These are phyloP conservation scores for Boehmeria nivea DNA, from an alignment of 306 rosid species.

Conservation along the genomic window DNA sequence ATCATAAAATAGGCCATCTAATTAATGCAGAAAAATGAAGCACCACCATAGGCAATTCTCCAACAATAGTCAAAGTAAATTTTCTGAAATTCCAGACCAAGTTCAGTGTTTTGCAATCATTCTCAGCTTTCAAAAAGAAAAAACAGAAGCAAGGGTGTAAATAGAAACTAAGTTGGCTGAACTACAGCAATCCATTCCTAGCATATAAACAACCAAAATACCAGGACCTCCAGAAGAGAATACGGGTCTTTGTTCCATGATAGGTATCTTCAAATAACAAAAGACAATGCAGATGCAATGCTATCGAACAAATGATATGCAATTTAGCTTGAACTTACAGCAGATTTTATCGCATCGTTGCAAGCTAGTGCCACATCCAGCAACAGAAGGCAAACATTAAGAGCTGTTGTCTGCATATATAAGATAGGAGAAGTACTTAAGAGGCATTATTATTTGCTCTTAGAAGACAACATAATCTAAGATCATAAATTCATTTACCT, in stretches of 20 bases:
- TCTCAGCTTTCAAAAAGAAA: too few species aligned
- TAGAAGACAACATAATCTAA: slow-evolving; percentile 9
- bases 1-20: too few species aligned
- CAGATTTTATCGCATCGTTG: slow-evolving; percentile 85
- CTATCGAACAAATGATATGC: slow-evolving; percentile 4
- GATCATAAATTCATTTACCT: slow-evolving; percentile 46
- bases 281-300: neutral
- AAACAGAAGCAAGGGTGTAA: too few species aligned
- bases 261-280: neutral
- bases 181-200: too few species aligned
- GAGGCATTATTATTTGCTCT: slow-evolving; percentile 9
- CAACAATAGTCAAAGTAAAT: too few species aligned
- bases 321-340: slow-evolving; percentile 82
- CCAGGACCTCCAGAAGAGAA: neutral
- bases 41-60: too few species aligned
- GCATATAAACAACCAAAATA: too few species aligned
- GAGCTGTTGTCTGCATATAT: slow-evolving; percentile 74
- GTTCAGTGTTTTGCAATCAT: too few species aligned
- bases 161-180: too few species aligned
- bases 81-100: too few species aligned
- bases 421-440: slow-evolving; percentile 24
- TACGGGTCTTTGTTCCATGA: too few species aligned
- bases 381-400: slow-evolving; percentile 79
- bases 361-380: slow-evolving; percentile 94
- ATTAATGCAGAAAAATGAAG: too few species aligned